Evolutionary conservation across 371 early-diverging fungal genomes (phyloP).

Genomic region (Dichotomocladium elegans): DNA sequence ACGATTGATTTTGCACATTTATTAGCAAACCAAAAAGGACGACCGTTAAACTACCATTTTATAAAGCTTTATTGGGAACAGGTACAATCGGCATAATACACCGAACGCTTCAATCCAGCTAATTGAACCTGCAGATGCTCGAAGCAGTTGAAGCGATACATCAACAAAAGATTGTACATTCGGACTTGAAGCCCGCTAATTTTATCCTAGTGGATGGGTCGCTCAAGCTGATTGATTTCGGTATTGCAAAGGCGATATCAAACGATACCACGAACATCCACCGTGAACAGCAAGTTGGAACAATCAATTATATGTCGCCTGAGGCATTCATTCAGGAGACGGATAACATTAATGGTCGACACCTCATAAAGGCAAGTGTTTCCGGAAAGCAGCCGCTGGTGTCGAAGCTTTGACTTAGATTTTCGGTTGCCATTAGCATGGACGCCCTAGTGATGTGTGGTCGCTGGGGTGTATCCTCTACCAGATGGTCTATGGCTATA

Average conservation of each 20-base stretch:
- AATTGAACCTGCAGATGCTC: slow-evolving; percentile 85
- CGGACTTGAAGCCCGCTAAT: slow-evolving; percentile 97
- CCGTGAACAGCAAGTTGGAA: slow-evolving; percentile 88
- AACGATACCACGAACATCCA: slow-evolving; percentile 96
- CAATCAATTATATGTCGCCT: slow-evolving; percentile 97
- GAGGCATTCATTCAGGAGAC: slow-evolving; percentile 66
- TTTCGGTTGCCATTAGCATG: slow-evolving; percentile 33
- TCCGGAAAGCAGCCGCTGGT: too few species aligned
- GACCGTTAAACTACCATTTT: slow-evolving; percentile 64
- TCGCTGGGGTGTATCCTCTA: slow-evolving; percentile 97
- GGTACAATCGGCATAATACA: slow-evolving; percentile 28
- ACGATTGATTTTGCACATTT: slow-evolving; percentile 86
- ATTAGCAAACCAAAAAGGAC: slow-evolving; percentile 49
- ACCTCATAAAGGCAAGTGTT: slow-evolving; percentile 37
- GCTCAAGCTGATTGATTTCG: slow-evolving; percentile 97
- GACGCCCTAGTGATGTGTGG: slow-evolving; percentile 93
- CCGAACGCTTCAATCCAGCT: too few species aligned
- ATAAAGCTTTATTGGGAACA: slow-evolving; percentile 85
- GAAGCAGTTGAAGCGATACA: slow-evolving; percentile 89
- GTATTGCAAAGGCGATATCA: slow-evolving; percentile 93
- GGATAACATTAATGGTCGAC: not conserved
- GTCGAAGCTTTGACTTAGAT: not conserved
- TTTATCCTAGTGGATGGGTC: slow-evolving; percentile 81
- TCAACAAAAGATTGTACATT: slow-evolving; percentile 85
- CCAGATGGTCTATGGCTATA: slow-evolving; percentile 89